Conservation (phyloP, 257 asterid genomes). For the Capsicum pubescens region DNA sequence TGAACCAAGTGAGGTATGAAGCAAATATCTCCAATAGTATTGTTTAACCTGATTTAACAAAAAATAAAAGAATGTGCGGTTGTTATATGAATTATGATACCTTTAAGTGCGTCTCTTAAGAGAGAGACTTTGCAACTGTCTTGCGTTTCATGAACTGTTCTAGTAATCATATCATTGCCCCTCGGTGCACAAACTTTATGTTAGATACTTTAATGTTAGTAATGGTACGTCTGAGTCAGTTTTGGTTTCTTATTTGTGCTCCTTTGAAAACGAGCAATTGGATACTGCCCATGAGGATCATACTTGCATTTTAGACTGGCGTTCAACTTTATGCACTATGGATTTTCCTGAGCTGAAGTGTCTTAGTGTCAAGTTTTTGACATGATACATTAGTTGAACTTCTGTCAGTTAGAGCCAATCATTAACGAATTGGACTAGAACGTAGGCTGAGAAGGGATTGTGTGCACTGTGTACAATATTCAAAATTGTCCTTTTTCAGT, state of each 20-base stretch:
- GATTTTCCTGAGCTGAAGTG: background rate
- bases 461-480: background rate
- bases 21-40: background rate
- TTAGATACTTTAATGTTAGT: background rate
- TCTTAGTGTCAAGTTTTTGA: background rate
- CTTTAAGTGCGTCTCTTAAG: background rate
- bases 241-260: constrained; percentile 18
- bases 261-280: background rate
- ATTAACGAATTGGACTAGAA: background rate
- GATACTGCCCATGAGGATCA: constrained; percentile 4
- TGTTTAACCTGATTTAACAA: constrained; percentile 19
- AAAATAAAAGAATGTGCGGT: background rate
- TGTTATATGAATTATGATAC: background rate
- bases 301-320: background rate
- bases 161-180: constrained; percentile 13
- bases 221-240: constrained; percentile 9
- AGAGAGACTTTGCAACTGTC: constrained; percentile 7
- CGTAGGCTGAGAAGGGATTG: constrained; percentile 9
- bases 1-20: constrained; percentile 88
- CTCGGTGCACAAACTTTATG: background rate
- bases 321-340: constrained; percentile 1
- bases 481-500: background rate
- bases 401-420: constrained; percentile 3
- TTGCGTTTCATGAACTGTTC: background rate
- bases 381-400: background rate